These are phyloP conservation scores for Pueraria montana DNA, from an alignment of 306 rosid genomes.

Conservation along the genomic window DNA sequence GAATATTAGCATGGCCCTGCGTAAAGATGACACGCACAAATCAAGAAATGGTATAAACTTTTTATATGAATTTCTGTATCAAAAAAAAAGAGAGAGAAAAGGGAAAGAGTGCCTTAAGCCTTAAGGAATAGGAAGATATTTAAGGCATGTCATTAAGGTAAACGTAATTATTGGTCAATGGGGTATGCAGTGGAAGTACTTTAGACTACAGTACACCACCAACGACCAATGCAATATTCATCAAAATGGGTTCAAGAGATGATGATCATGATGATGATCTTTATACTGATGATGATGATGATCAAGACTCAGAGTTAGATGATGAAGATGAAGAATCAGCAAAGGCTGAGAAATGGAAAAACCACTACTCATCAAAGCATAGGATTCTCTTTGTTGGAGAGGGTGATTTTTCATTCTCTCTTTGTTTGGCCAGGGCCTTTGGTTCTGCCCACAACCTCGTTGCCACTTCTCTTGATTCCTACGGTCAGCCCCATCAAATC, in stretches of 20 bases:
- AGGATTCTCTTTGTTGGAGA: slow-evolving; percentile 80
- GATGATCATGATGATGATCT: background rate
- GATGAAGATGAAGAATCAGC: slow-evolving; percentile 34
- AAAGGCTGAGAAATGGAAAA: slow-evolving; percentile 65
- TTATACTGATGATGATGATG: background rate
- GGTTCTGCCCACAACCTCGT: slow-evolving; percentile 75
- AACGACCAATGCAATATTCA: background rate
- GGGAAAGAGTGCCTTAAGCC: too few species aligned
- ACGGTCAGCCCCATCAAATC: slow-evolving; percentile 50
- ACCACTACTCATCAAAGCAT: slow-evolving; percentile 79
- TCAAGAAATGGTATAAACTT: too few species aligned
- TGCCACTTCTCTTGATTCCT: slow-evolving; percentile 82
- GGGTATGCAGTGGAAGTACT: background rate
- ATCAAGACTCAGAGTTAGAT: slow-evolving; percentile 39
- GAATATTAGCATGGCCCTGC: too few species aligned
- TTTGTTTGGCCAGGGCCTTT: slow-evolving; percentile 66
- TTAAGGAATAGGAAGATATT: too few species aligned
- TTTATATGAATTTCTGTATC: too few species aligned
- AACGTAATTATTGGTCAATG: slow-evolving; percentile 17
- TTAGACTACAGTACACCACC: background rate
- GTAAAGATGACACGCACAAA: too few species aligned
- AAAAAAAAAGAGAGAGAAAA: too few species aligned
- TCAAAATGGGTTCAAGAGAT: slow-evolving; percentile 32
- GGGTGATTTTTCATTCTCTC: slow-evolving; percentile 86
- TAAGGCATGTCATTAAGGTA: background rate